Base-by-base conservation (phyloP, 495 filamentous ascomycete species). In the Hyaloscypha finlandica region DNA sequence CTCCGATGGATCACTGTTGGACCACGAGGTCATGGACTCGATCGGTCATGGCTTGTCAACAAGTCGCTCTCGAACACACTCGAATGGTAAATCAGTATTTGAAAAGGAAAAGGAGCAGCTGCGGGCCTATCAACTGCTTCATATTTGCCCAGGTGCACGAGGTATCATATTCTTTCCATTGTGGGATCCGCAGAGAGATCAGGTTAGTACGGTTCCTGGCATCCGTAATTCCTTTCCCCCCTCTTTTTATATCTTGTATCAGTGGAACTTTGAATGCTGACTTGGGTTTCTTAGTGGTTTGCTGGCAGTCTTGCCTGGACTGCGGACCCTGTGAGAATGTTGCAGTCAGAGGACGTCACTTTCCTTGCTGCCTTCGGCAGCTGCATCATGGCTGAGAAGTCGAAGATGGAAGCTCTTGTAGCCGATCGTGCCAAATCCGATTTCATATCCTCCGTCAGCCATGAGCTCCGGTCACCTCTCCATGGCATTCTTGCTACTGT, bases 401-500 rank as follows among this genome's bases (percentile, higher is more conserved):
- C 81, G 0, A 81, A 83, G 20, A 66, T 86, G 9, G 76, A 81
- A 53, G 73, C 77, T 3, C 32, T 80, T 31, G 72, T 73, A 1
- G 77, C 75, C 6, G 76, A 77, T 58, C 77, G 74, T 39, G 75
- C 80, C 14, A 92, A 92, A 68, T 82, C 84, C 2, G 87, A 87
- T 59, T 87, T 92, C 62, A 85, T 93, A 39, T 86, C 86, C 0
- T 90, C 88, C 6, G 82, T 93, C 37, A 89, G 85, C 53, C 92
- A 95, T 72, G 92, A 95, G 71, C 79, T 94, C 14, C 83, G 91
- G 4, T 90, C 86, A 20, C 92, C 92, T 2, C 76, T 95, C 4
- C 77, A 84, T 48, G 85, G 84, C 2, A 68, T 85, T 32, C 71
- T 86, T 22, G 81, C 88, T 0, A 87, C 84, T 51, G 84, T 85